A percentile compares a stretch with the other conserved stretches of the same genome.
Evolutionary conservation across 2,329 filamentous ascomycete species (phyloP).

Genomic region (Colletotrichum sp.): DNA sequence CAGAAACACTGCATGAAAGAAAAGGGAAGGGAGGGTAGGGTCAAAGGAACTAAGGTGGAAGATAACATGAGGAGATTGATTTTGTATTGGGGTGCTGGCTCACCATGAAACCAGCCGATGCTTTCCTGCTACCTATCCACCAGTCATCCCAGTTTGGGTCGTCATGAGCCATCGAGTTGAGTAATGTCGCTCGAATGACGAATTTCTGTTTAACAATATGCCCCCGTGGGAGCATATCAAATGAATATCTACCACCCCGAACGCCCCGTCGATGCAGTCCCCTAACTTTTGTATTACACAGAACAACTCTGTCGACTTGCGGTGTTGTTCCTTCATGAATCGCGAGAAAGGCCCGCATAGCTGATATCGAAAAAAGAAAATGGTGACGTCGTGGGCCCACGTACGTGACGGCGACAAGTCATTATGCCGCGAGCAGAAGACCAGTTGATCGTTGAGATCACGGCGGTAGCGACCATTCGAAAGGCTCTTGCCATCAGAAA

Average conservation of each 20-base stretch:
- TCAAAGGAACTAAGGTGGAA: neutral
- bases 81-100: neutral
- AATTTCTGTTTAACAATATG: neutral
- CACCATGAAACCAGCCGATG: neutral
- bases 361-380: neutral
- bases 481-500: neutral
- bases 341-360: neutral
- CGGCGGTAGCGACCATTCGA: neutral
- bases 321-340: neutral
- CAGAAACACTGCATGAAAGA: neutral
- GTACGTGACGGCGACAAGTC: neutral
- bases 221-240: neutral
- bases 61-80: neutral
- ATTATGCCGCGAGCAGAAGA: neutral
- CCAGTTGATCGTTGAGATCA: neutral
- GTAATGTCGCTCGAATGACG: neutral
- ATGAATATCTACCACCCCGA: neutral
- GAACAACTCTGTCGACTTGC: neutral
- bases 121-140: neutral
- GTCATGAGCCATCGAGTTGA: neutral
- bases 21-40: neutral
- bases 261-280: slow-evolving; percentile 14
- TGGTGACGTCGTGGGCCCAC: neutral
- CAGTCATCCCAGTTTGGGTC: neutral
- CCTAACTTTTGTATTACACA: slow-evolving; percentile 16